Evolutionary conservation across 2,329 filamentous ascomycete genomes (phyloP), one percentile per base, ranked within the genome.

Genomic region (Trichoderma sp.): DNA sequence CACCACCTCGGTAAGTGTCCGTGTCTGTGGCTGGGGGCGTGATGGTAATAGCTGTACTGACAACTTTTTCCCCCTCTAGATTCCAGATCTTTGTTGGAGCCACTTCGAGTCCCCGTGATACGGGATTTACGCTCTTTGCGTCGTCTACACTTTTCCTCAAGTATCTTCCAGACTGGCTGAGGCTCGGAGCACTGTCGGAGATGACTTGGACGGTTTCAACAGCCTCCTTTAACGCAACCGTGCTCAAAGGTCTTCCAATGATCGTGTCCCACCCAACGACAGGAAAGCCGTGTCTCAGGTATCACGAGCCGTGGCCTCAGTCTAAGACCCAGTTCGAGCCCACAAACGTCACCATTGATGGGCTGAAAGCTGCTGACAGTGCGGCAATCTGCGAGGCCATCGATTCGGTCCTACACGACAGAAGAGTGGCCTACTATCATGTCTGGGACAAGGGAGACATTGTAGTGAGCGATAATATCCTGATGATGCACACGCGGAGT

Each of bases 361-460:
- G 77, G 1, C 79, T 76, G 2, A 65, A 74, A 12, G 69, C 74
- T 6, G 28, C 76, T 0, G 80, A 83, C n/a, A 79, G 81, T 47
- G 71, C 74, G 0, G 74, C 81, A 1, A 76, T 85, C 6, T 84
- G 81, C 30, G 78, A 81, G 2, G 74, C 81, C 0, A 75, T 88
- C 3, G 81, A 85, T 66, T 76, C 77, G 0, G 77, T 85, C 0
- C 76, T 87, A 1, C 85, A 87, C 70, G 87, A 88, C 73, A 80
- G 84, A 6, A 81, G 86, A 0, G 83, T 87, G 0, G 84, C 83
- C 8, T 81, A 86, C 47, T 84, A 85, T 69, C 85, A 87, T 70
- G 77, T 81, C 6, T 89, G 87, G 86, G 83, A 88, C 67, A 83
- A 86, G 78, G 87, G 87, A 0, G 87, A 89, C 74, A 60, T 89